These are phyloP conservation scores for Saxophila tyrrhenica DNA, from an alignment of 495 filamentous ascomycete genomes.

Conservation along the genomic window DNA sequence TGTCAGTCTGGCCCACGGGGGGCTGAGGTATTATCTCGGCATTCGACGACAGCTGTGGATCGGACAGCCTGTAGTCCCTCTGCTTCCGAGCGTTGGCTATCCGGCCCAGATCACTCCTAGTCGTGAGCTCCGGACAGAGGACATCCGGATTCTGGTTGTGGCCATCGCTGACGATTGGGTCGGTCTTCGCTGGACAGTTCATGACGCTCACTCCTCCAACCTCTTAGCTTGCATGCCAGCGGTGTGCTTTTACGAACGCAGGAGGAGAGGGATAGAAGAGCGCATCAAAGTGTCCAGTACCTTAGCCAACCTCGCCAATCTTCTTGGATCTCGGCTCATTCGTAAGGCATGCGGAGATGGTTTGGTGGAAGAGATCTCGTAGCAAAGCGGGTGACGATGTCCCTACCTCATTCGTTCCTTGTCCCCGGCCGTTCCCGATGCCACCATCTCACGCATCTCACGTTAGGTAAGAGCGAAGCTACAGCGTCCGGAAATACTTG, in stretches of 20 bases:
- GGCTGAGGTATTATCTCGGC: constrained; percentile 12
- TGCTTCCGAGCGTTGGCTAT: constrained; percentile 42
- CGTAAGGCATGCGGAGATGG: neutral
- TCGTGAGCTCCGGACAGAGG: constrained; percentile 44
- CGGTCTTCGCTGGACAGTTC: constrained; percentile 46
- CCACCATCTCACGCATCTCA: too few relatives aligned
- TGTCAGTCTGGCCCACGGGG: neutral
- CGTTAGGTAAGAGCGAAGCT: constrained; percentile 1
- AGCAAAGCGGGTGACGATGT: neutral
- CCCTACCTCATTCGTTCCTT: constrained; percentile 1
- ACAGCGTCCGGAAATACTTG: neutral
- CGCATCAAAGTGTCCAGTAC: neutral
- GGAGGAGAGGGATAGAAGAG: neutral
- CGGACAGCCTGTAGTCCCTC: constrained; percentile 26
- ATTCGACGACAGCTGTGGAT: constrained; percentile 13
- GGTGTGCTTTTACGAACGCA: neutral
- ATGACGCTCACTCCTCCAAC: constrained; percentile 22
- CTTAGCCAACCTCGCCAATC: too few relatives aligned
- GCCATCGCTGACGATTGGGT: constrained; percentile 32
- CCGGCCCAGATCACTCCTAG: constrained; percentile 46
- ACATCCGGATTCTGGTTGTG: constrained; percentile 48
- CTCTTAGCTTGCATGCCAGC: neutral
- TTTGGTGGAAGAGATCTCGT: neutral
- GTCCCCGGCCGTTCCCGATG: neutral
- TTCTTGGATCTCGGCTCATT: neutral